Evolutionary conservation across 192 early-diverging fungal genomes (phyloP).

Genomic region (Oehlia diaphana): DNA sequence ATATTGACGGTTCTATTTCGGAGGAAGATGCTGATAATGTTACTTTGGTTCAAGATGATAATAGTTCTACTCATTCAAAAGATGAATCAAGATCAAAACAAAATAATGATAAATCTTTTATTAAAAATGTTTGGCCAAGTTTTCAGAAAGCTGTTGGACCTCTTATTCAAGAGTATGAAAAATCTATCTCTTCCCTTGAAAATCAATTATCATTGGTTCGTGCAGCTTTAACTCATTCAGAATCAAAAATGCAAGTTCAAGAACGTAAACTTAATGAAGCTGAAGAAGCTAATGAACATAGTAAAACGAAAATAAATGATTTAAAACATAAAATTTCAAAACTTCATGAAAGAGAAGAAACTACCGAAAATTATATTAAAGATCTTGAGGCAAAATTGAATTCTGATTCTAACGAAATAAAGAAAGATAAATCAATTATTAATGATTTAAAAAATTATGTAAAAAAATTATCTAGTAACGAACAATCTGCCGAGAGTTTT

Average conservation of each 20-base stretch:
- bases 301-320: conserved; percentile 35
- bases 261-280: conserved; percentile 45
- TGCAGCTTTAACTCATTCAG: conserved; percentile 58
- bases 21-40: background rate
- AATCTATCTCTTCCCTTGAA: conserved; percentile 59
- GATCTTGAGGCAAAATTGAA: conserved; percentile 42
- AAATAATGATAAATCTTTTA: background rate
- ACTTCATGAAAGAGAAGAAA: conserved; percentile 51
- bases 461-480: background rate
- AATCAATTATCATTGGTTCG: conserved; percentile 54
- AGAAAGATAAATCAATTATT: conserved; percentile 33
- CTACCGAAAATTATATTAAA: conserved; percentile 44
- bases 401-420: conserved; percentile 29
- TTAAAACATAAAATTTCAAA: conserved; percentile 45
- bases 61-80: background rate
- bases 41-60: background rate
- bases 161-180: conserved; percentile 72
- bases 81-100: background rate
- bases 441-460: background rate
- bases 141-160: conserved; percentile 59
- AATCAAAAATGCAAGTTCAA: conserved; percentile 55
- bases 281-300: conserved; percentile 19
- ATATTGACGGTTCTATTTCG: background rate
- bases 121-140: background rate
- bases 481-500: conserved; percentile 25